These are phyloP conservation scores for Verbascum thapsus DNA, from an alignment of 257 asterid species.

Conservation along the genomic window DNA sequence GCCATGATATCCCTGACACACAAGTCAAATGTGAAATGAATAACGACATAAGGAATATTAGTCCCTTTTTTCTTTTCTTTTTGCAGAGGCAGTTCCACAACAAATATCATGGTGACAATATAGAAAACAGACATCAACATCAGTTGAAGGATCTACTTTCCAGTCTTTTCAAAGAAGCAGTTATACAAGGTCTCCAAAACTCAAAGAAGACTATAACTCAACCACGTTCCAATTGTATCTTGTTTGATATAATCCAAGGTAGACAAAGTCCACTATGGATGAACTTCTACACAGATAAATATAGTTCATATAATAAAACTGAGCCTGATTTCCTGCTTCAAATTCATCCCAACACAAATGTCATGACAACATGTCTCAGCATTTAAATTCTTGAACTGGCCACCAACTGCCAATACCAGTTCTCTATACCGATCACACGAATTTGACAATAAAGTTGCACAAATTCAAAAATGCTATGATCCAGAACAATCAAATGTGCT, in stretches of 20 bases:
- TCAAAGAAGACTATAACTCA: too few relatives aligned
- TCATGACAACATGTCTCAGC: too few relatives aligned
- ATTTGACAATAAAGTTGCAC: neutral
- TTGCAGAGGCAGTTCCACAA: neutral
- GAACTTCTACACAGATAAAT: constrained; percentile 7
- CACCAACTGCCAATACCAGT: neutral
- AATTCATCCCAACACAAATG: neutral
- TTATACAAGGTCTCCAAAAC: constrained; percentile 13
- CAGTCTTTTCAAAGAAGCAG: neutral
- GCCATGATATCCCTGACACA: constrained; percentile 77
- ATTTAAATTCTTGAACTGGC: too few relatives aligned
- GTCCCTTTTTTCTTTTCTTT: too few relatives aligned
- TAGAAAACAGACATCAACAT: constrained; percentile 1
- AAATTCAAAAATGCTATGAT: neutral
- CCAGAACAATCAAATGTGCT: too few relatives aligned
- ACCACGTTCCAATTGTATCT: constrained; percentile 10
- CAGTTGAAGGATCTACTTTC: neutral
- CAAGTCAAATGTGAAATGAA: neutral
- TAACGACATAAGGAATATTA: neutral
- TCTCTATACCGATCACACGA: neutral
- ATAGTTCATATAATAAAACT: neutral
- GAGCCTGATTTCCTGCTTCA: constrained; percentile 1
- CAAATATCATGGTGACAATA: constrained; percentile 6
- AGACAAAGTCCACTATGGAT: constrained; percentile 6
- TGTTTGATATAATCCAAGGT: constrained; percentile 2